These are phyloP conservation scores for Hypoxylon sp. DNA, from an alignment of 2,329 filamentous ascomycete species.

Conservation along the genomic window DNA sequence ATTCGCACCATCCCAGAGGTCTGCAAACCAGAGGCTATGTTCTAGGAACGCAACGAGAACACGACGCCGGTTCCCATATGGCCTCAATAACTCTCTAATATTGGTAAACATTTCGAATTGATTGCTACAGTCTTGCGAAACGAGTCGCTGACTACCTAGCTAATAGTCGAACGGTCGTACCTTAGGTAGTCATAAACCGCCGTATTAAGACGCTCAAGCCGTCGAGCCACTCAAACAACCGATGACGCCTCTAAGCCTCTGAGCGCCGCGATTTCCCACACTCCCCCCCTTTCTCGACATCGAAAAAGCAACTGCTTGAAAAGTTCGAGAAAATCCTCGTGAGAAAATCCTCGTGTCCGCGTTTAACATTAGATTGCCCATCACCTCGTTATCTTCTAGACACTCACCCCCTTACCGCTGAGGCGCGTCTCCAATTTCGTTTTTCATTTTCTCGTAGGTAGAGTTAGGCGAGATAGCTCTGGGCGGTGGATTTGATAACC, in stretches of 20 bases:
- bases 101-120: constrained; percentile 19
- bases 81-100: constrained; percentile 6
- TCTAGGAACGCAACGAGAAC: constrained; percentile 6
- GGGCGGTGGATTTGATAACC: constrained; percentile 1
- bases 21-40: constrained; percentile 6
- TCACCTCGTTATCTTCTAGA: background rate
- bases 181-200: constrained; percentile 34
- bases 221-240: constrained; percentile 19
- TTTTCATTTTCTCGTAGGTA: background rate
- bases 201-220: constrained; percentile 45
- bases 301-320: constrained; percentile 17
- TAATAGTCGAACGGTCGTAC: constrained; percentile 29
- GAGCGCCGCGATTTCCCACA: constrained; percentile 26
- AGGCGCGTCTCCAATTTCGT: background rate
- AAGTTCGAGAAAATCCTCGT: too few species aligned
- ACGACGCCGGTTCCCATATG: constrained; percentile 8
- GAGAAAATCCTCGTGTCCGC: constrained; percentile 1
- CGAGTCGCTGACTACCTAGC: constrained; percentile 27
- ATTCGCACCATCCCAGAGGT: background rate
- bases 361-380: constrained; percentile 8
- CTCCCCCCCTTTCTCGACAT: constrained; percentile 20
- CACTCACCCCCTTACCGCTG: background rate
- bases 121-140: constrained; percentile 13
- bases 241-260: constrained; percentile 36
- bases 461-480: constrained; percentile 3